These are phyloP conservation scores for Suillus sp. DNA, from an alignment of 768 basidiomycete species.

Conservation along the genomic window DNA sequence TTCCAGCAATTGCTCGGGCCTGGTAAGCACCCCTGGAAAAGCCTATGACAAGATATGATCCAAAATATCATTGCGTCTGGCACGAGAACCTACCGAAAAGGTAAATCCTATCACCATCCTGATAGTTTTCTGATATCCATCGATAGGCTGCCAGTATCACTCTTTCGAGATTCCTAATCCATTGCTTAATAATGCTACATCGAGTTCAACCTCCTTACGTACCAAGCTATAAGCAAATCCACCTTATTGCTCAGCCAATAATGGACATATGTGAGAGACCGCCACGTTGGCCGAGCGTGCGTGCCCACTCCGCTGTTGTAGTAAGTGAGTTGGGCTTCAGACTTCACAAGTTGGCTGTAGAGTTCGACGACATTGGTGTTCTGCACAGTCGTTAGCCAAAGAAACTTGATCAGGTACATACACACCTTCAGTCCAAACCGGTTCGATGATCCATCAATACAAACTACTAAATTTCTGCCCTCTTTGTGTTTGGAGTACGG, in stretches of 20 bases:
- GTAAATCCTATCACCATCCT: constrained; percentile 35
- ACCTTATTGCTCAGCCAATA: constrained; percentile 27
- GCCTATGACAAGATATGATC: constrained; percentile 24
- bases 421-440: constrained; percentile 8
- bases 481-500: not conserved
- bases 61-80: not conserved
- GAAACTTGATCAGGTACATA: not conserved
- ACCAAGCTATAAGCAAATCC: constrained; percentile 38
- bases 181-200: not conserved
- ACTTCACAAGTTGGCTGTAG: constrained; percentile 23
- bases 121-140: constrained; percentile 37
- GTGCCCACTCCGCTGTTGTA: constrained; percentile 39
- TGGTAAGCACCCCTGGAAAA: constrained; percentile 48
- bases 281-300: constrained; percentile 19
- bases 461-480: constrained; percentile 20
- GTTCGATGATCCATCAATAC: constrained; percentile 24
- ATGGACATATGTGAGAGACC: constrained; percentile 19
- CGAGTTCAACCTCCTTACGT: not conserved
- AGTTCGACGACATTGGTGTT: constrained; percentile 38
- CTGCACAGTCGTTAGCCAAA: constrained; percentile 16
- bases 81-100: constrained; percentile 35
- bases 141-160: constrained; percentile 32
- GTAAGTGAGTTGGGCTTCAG: constrained; percentile 25
- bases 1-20: constrained; percentile 38
- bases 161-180: constrained; percentile 33